Conservation (phyloP, 495 filamentous ascomycete genomes). For the Endocarpon pusillum region DNA sequence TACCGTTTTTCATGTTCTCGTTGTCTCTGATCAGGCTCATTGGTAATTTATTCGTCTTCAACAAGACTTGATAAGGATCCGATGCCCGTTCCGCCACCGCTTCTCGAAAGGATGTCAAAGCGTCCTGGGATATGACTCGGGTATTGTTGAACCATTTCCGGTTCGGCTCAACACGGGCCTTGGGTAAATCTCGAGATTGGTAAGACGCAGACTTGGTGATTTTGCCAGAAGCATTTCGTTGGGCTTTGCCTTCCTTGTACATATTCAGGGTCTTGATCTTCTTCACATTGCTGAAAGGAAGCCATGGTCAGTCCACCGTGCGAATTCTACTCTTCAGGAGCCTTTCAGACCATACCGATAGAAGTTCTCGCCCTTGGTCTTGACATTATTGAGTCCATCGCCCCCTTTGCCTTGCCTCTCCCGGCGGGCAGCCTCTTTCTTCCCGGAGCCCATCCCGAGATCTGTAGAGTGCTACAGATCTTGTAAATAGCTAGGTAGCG, state of each 20-base stretch:
- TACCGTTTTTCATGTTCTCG: slow-evolving; percentile 46
- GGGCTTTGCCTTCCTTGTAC: slow-evolving; percentile 65
- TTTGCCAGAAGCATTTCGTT: slow-evolving; percentile 56
- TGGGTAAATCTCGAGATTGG: slow-evolving; percentile 63
- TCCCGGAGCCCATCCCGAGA: slow-evolving; percentile 84
- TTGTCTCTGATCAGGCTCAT: slow-evolving; percentile 64
- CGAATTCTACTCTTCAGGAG: too few relatives aligned
- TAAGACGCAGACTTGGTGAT: slow-evolving; percentile 71
- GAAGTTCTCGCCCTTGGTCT: slow-evolving; percentile 90
- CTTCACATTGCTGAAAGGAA: slow-evolving; percentile 46
- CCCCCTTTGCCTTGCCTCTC: slow-evolving; percentile 62
- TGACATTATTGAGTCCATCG: slow-evolving; percentile 81
- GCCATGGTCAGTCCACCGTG: not conserved
- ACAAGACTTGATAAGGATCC: slow-evolving; percentile 79
- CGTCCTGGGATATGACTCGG: slow-evolving; percentile 49
- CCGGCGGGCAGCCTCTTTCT: slow-evolving; percentile 78
- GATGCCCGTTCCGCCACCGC: slow-evolving; percentile 79
- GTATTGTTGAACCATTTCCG: slow-evolving; percentile 72
- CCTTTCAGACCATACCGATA: slow-evolving; percentile 52
- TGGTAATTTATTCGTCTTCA: slow-evolving; percentile 88
- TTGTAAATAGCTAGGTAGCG: too few relatives aligned
- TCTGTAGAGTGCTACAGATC: slow-evolving; percentile 8
- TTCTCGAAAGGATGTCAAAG: slow-evolving; percentile 67
- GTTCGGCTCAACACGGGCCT: slow-evolving; percentile 82
- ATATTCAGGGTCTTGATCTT: slow-evolving; percentile 74